phyloP scores from a whole-genome alignment of 2,329 filamentous ascomycete species.

The Ceratocystis cacaofunesta region DNA sequence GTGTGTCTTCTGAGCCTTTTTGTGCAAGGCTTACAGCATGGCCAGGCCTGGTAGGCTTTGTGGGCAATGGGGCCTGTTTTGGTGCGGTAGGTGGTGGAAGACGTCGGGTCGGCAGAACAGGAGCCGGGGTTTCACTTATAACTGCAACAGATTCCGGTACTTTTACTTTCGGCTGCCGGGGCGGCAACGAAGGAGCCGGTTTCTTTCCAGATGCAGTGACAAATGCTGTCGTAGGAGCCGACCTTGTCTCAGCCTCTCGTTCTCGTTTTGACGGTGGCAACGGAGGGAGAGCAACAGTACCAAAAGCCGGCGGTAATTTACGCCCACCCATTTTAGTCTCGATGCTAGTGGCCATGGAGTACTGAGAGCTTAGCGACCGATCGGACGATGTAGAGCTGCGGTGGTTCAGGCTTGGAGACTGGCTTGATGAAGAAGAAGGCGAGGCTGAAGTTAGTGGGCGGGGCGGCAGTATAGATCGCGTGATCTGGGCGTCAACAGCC shows the following conservation, averaged over 20 bases:
- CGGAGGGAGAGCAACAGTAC: slow-evolving; percentile 41
- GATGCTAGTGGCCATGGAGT: slow-evolving; percentile 37
- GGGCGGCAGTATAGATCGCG: not conserved
- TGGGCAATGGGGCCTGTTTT: not conserved
- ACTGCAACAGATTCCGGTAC: not conserved
- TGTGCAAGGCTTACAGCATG: not conserved
- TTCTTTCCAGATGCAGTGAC: slow-evolving; percentile 7
- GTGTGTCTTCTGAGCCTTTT: slow-evolving; percentile 24
- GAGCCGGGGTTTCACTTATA: slow-evolving; percentile 10
- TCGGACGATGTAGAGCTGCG: slow-evolving; percentile 45
- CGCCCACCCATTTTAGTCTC: slow-evolving; percentile 29
- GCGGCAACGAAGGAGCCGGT: slow-evolving; percentile 3
- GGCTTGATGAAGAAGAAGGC: not conserved
- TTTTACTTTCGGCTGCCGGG: not conserved
- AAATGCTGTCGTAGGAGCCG: slow-evolving; percentile 25
- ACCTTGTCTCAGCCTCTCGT: slow-evolving; percentile 32
- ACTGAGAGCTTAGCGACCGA: slow-evolving; percentile 37
- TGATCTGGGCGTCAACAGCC: not conserved
- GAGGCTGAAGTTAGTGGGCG: not conserved
- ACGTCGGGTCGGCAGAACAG: slow-evolving; percentile 23
- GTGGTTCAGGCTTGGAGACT: slow-evolving; percentile 23
- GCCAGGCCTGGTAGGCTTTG: not conserved
- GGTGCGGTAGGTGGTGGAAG: slow-evolving; percentile 28
- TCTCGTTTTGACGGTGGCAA: slow-evolving; percentile 42
- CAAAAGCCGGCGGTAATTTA: slow-evolving; percentile 41